Base-by-base conservation (phyloP, 176 grass and related monocot species). In the barley (Hordeum vulgare) region DNA sequence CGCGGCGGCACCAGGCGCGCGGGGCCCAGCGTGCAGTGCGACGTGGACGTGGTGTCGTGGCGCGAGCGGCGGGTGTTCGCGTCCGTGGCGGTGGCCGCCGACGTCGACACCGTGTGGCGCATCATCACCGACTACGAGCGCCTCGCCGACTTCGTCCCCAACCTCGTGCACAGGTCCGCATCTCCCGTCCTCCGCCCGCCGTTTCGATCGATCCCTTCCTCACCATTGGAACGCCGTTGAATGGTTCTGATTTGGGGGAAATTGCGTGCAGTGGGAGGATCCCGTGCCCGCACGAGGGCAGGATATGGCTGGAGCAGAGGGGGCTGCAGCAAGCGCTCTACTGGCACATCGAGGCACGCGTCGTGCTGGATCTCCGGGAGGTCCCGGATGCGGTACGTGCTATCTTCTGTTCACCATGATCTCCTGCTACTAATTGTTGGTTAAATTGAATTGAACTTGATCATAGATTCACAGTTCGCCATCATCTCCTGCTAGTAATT, bases 51-150 rank as follows among this genome's bases (percentile, higher is more conserved):
- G 33, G 85, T 98, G 75, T 98, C 95, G 40, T 98, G 95, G 95
- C 95, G 92, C 23, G 95, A 98, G 92, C 87, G 90, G 36, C 85
- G 90, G 28, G 86, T 98, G 79, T 60, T 80, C 64, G 90, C 84
- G 23, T 90, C 92, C 78, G 86, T 98, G 34, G 24, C 71, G 23
- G 90, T 91, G 66, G 84, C 86, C 80, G 96, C 96, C 57, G 96
- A 95, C 62, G 89, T 91, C 51, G 92, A 93, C 49, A 87, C 96
- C 18, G 61, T 98, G 24, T 98, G 96, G 96, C 82, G 87, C 70
- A 91, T 95, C 82, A 91, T 98, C 82, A 98, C 96, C 29, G 96
- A 98, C 80, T 98, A 98, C 77, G 92, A 95, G 84, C 89, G 92
- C 69, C 92, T 98, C 27, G 96, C 96, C 28, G 88, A 98, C 42